These are phyloP conservation scores for Rhodomyrtus psidioides DNA, from an alignment of 441 rosid species.

Conservation along the genomic window DNA sequence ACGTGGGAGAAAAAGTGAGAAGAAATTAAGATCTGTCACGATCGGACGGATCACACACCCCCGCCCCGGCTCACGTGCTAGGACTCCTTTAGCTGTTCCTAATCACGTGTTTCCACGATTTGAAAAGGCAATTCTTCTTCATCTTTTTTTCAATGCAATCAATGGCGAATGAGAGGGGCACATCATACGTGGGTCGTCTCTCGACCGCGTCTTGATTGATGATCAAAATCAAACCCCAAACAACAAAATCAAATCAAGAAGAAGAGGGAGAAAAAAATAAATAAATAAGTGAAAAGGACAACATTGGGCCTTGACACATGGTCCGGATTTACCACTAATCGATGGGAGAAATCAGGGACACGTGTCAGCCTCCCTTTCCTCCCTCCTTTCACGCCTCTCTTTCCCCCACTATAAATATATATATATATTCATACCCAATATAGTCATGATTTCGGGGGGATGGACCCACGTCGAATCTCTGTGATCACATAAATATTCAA, in stretches of 20 bases:
- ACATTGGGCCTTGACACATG: background rate
- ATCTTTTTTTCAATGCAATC: background rate
- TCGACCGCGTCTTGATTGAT: background rate
- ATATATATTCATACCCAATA: background rate
- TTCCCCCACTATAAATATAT: too few species aligned
- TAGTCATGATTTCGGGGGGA: background rate
- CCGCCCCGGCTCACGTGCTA: background rate
- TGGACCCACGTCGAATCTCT: background rate
- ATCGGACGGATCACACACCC: too few species aligned
- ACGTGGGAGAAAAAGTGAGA: too few species aligned
- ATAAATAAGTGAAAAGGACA: background rate
- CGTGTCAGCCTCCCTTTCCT: background rate
- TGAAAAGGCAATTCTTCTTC: background rate
- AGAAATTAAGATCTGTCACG: background rate
- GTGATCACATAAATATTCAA: too few species aligned
- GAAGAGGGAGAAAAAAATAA: fast-evolving
- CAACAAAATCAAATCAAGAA: background rate
- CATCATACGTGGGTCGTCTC: background rate
- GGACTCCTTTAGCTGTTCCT: background rate
- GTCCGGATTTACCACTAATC: background rate
- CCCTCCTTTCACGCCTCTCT: background rate
- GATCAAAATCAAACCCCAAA: background rate
- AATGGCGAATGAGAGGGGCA: background rate
- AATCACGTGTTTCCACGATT: background rate
- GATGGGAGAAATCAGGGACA: background rate